These are phyloP conservation scores for Cryptomeria japonica DNA, from an alignment of 75 land plant species.

Conservation along the genomic window DNA sequence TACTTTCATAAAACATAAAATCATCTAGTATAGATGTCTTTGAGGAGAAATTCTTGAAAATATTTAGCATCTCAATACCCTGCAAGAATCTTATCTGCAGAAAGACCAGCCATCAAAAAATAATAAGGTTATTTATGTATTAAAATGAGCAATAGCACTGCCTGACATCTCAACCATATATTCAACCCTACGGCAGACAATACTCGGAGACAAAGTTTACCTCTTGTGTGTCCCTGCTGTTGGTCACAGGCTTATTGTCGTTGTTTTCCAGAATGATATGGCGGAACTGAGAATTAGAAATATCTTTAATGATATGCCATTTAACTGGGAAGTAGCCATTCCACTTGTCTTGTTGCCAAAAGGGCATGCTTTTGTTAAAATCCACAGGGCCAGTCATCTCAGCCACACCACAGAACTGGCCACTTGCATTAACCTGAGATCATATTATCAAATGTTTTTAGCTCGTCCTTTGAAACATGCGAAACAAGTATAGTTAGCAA, in stretches of 20 bases:
- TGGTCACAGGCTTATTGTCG: slow-evolving; percentile 65
- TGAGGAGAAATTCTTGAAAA: slow-evolving; percentile 60
- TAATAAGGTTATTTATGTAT: neutral
- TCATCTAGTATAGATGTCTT: slow-evolving; percentile 86
- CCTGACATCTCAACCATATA: neutral
- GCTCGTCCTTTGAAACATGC: neutral
- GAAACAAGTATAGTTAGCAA: neutral
- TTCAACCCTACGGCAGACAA: neutral
- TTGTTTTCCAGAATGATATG: slow-evolving; percentile 63
- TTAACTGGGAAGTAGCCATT: slow-evolving; percentile 65
- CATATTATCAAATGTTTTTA: neutral
- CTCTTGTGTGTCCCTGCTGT: slow-evolving; percentile 74
- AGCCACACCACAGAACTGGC: slow-evolving; percentile 74
- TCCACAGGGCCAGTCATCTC: slow-evolving; percentile 62
- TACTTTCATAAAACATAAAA: slow-evolving; percentile 72
- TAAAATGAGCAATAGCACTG: neutral
- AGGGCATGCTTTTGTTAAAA: slow-evolving; percentile 56
- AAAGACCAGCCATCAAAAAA: neutral
- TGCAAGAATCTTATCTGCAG: slow-evolving; percentile 65
- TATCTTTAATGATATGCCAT: slow-evolving; percentile 71
- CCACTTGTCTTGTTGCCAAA: slow-evolving; percentile 80
- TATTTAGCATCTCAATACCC: slow-evolving; percentile 70
- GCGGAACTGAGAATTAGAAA: slow-evolving; percentile 60
- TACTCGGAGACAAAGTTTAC: slow-evolving; percentile 1
- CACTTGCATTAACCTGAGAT: slow-evolving; percentile 69